phyloP scores from a whole-genome alignment of 1,139 yeast species.

The Insectozyma bohioensis region DNA sequence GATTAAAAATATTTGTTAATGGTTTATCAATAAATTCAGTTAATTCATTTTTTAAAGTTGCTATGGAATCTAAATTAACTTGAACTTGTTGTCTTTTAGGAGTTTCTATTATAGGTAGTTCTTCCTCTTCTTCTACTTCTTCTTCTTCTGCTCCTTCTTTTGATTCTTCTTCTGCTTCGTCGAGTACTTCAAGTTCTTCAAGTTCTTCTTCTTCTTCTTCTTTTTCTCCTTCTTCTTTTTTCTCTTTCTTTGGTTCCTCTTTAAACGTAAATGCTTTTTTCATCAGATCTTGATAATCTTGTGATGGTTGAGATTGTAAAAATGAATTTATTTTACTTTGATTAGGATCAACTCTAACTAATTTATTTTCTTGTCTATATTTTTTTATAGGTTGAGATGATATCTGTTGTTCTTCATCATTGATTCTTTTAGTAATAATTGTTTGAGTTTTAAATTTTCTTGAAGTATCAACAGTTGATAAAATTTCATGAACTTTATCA shows the following conservation, averaged over 20 bases:
- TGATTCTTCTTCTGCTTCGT: constrained; percentile 10
- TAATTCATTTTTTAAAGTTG: constrained; percentile 51
- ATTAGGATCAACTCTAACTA: constrained; percentile 71
- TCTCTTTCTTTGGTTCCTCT: constrained; percentile 4
- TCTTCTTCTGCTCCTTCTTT: constrained; percentile 7
- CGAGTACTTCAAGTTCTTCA: constrained; percentile 1
- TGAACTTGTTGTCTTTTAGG: constrained; percentile 17
- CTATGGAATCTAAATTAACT: constrained; percentile 61
- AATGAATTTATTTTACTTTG: constrained; percentile 21
- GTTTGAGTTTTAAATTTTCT: constrained; percentile 71
- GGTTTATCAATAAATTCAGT: constrained; percentile 47
- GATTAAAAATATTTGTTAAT: constrained; percentile 66
- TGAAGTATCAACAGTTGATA: constrained; percentile 65
- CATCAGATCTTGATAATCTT: constrained; percentile 8
- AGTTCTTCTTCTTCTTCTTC: constrained; percentile 5
- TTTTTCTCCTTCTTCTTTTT: constrained; percentile 7
- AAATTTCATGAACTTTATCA: constrained; percentile 44
- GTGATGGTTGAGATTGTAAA: constrained; percentile 7
- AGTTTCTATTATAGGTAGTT: neutral
- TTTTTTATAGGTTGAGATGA: constrained; percentile 22
- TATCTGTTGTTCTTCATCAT: constrained; percentile 15
- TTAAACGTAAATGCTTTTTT: constrained; percentile 8
- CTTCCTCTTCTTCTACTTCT: neutral
- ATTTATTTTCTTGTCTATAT: constrained; percentile 56
- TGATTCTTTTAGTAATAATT: constrained; percentile 28